These are phyloP conservation scores for Sporothrix brunneoviolacea DNA, from an alignment of 2,329 filamentous ascomycete genomes.

Conservation along the genomic window DNA sequence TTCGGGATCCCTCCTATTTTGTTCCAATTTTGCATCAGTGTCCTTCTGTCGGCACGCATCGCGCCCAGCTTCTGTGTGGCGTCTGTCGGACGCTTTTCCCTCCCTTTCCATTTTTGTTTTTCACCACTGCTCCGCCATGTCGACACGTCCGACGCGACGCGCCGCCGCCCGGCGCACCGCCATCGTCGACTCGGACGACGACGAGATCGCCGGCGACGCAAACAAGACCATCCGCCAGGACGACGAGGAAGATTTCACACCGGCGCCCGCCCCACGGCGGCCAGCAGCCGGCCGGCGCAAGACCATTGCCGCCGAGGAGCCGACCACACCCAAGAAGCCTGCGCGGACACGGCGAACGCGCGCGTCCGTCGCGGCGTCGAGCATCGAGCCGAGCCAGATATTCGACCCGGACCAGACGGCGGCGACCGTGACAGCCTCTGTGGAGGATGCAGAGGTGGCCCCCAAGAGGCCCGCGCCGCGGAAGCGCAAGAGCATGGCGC, in stretches of 20 bases:
- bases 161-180: slow-evolving; percentile 60
- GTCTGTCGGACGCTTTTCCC: not conserved
- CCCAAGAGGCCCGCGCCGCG: slow-evolving; percentile 45
- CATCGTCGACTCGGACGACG: slow-evolving; percentile 75
- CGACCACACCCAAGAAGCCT: slow-evolving; percentile 24
- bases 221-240: slow-evolving; percentile 40
- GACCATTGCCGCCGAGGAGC: slow-evolving; percentile 36
- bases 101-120: slow-evolving; percentile 4
- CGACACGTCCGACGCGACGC: slow-evolving; percentile 38
- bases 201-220: slow-evolving; percentile 55
- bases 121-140: slow-evolving; percentile 25
- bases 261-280: slow-evolving; percentile 50
- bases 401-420: slow-evolving; percentile 48
- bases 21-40: no score
- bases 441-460: slow-evolving; percentile 21
- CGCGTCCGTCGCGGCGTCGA: slow-evolving; percentile 23
- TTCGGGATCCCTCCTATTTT: no score
- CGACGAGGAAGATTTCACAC: slow-evolving; percentile 69
- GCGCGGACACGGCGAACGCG: slow-evolving; percentile 38
- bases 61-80: not conserved
- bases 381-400: slow-evolving; percentile 54
- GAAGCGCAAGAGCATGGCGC: slow-evolving; percentile 59
- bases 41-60: not conserved
- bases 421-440: slow-evolving; percentile 24
- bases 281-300: slow-evolving; percentile 28